phyloP scores from a whole-genome alignment of 495 filamentous ascomycete genomes.

The Penicillium paxilli region DNA sequence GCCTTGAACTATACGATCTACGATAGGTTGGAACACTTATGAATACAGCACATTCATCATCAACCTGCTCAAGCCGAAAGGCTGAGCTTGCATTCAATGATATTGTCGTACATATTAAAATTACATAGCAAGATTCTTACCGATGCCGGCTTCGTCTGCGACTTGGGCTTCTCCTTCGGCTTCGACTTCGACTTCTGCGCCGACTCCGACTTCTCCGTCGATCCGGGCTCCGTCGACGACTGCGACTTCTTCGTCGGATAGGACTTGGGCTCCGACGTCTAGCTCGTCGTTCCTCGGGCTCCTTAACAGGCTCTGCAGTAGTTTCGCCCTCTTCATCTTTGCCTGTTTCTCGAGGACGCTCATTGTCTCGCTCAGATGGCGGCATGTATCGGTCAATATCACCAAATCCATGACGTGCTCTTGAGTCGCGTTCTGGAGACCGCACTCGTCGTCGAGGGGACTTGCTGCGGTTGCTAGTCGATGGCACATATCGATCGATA shows the following conservation, averaged over 20 bases:
- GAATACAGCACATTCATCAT: too few relatives aligned
- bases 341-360: conserved; percentile 13
- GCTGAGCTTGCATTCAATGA: not conserved
- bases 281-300: conserved; percentile 20
- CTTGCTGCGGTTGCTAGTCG: conserved; percentile 43
- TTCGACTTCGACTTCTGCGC: conserved; percentile 17
- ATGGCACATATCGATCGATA: conserved; percentile 53
- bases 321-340: conserved; percentile 16
- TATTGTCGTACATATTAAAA: not conserved
- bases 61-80: too few relatives aligned
- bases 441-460: conserved; percentile 46
- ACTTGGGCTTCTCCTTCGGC: conserved; percentile 15
- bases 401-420: conserved; percentile 17
- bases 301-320: conserved; percentile 33
- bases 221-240: conserved; percentile 17
- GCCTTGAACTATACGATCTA: too few relatives aligned
- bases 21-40: too few relatives aligned
- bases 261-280: conserved; percentile 16
- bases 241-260: conserved; percentile 16
- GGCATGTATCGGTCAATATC: conserved; percentile 61
- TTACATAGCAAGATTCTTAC: conserved; percentile 6
- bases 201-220: conserved; percentile 20
- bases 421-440: conserved; percentile 32
- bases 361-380: conserved; percentile 32
- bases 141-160: conserved; percentile 16